Evolutionary conservation across 768 basidiomycete genomes (phyloP).

Genomic region (Suillus occidentalis): DNA sequence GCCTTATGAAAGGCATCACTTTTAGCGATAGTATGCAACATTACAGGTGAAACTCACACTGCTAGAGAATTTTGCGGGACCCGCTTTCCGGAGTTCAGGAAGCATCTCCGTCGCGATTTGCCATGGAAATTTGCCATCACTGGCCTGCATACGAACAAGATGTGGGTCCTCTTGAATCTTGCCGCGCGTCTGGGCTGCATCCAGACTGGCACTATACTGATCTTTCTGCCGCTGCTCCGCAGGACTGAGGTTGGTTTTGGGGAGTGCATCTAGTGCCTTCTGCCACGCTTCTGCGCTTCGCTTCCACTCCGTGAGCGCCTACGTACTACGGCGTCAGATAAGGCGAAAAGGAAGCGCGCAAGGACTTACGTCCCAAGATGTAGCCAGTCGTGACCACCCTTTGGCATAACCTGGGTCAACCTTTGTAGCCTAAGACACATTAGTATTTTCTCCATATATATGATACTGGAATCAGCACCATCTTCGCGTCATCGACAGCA

Average conservation of each 20-base stretch:
- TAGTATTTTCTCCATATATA: too few species aligned
- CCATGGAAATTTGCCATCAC: conserved; percentile 4
- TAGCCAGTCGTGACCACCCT: conserved; percentile 42
- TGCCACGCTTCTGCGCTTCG: conserved; percentile 19
- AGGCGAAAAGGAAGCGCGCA: not conserved
- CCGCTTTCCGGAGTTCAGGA: not conserved
- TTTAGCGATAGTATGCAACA: not conserved
- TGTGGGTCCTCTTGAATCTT: not conserved
- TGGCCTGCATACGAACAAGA: not conserved
- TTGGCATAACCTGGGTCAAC: conserved; percentile 42
- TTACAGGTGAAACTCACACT: conserved; percentile 5
- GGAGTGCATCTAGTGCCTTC: conserved; percentile 33
- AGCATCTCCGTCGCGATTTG: conserved; percentile 7
- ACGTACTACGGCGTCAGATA: not conserved
- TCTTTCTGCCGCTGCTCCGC: conserved; percentile 35
- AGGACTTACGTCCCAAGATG: conserved; percentile 28
- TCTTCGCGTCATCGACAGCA: conserved; percentile 5
- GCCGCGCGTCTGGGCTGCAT: conserved; percentile 21
- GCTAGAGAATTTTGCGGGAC: not conserved
- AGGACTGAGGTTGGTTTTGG: conserved; percentile 26
- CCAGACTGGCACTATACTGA: conserved; percentile 34
- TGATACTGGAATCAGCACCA: not conserved
- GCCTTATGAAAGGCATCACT: conserved; percentile 12
- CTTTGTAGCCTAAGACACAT: conserved; percentile 32
- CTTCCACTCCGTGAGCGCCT: conserved; percentile 15